Base-by-base conservation (phyloP, 2,329 filamentous ascomycete species). In the Daldinia eschscholtzii region DNA sequence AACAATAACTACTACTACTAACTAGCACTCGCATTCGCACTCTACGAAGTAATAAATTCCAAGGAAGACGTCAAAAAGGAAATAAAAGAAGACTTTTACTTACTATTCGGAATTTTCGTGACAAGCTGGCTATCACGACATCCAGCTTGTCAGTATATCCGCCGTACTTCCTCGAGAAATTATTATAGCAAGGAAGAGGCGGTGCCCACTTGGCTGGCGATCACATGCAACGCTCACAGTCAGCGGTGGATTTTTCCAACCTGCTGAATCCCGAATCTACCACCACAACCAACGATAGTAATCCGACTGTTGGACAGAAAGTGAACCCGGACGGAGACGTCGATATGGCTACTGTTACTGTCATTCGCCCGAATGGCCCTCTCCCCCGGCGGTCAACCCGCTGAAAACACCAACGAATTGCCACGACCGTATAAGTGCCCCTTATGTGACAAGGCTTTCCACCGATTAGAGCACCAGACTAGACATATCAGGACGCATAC, bases 381-480 rank as follows among this genome's bases (percentile, higher is more conserved):
- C 79, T 90, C 55, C 88, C 88, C 89, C 52, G 85, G 85, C 72
- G 87, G 90, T 65, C 89, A 93, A 77, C 76, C 84, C 71, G 75
- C 88, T 81, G 81, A 93, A 86, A 85, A 82, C 65, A 72, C 79
- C 56, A 83, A 81, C 72, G 95, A 98, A 81, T 88, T 98, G 61
- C 96, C 96, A 67, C 91, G 96, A 64, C 95, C 95, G 0, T 99
- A 99, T 89, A 98, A 98, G 86, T 99, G 95, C 82, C 94, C 95
- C 68, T 89, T 99, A 71, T 99, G 96, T 85, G 95, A 98, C 77
- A 97, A 98, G 87, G 95, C 96, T 68, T 99, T 99, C 84, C 96
- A 98, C 86, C 93, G 96, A 71, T 87, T 99, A 46, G 95, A 98
- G 85, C 95, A 98, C 81, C 95, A 98, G 86, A 90, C 88, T 23